Percentiles rank a stretch among this genome's conserved stretches.
phyloP scores from a whole-genome alignment of 805 yeast genomes.

The Yarrowia hollandica region DNA sequence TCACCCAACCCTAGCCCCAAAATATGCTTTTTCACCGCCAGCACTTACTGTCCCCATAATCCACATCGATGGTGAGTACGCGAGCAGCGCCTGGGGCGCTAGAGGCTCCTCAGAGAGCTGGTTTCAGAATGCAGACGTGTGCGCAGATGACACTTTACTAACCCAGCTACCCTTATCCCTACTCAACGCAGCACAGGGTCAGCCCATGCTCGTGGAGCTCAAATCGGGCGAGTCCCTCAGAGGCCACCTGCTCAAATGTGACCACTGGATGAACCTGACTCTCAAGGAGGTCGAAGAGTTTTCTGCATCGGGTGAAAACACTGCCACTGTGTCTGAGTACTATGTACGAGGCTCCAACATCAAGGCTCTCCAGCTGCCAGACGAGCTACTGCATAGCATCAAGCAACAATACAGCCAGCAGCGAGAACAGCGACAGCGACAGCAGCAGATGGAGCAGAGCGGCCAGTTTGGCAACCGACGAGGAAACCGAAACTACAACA shows the following conservation, averaged over 20 bases:
- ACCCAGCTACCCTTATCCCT: slow-evolving; percentile 83
- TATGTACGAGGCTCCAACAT: slow-evolving; percentile 69
- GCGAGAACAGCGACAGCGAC: slow-evolving; percentile 32
- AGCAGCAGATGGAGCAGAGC: slow-evolving; percentile 30
- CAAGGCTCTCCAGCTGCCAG: slow-evolving; percentile 47
- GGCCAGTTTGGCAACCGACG: slow-evolving; percentile 32
- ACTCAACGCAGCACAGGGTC: slow-evolving; percentile 86
- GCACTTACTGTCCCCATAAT: not conserved
- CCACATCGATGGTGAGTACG: slow-evolving; percentile 22
- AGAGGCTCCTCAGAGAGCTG: not conserved
- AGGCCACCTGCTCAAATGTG: slow-evolving; percentile 83
- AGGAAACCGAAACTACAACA: slow-evolving; percentile 30
- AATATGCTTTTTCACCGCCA: slow-evolving; percentile 26
- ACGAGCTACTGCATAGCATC: slow-evolving; percentile 42
- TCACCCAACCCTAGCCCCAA: slow-evolving; percentile 26
- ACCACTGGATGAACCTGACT: slow-evolving; percentile 94
- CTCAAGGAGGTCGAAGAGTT: slow-evolving; percentile 67
- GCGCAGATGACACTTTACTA: not conserved
- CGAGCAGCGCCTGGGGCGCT: not conserved
- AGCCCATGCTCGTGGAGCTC: slow-evolving; percentile 82
- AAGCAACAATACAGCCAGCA: slow-evolving; percentile 38
- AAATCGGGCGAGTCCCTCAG: slow-evolving; percentile 87
- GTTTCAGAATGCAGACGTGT: too few species aligned
- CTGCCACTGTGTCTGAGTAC: slow-evolving; percentile 64
- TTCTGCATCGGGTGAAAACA: slow-evolving; percentile 53